Percentiles rank a stretch among this genome's conserved stretches.
These are phyloP conservation scores for Thalassiosira sp. DNA, from an alignment of 352 stramenopile genomes.

Conservation along the genomic window DNA sequence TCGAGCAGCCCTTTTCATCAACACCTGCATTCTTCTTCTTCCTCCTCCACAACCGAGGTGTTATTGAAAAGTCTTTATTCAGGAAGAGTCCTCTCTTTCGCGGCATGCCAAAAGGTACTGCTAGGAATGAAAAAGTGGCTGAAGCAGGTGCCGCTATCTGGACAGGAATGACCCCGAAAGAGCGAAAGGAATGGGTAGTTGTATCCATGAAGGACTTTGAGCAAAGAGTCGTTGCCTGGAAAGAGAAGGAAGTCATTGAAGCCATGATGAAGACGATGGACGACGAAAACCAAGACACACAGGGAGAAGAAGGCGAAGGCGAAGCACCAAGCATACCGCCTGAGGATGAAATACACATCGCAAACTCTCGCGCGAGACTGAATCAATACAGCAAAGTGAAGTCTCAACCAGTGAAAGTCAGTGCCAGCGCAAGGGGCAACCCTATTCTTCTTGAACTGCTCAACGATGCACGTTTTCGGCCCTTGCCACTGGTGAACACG, in stretches of 20 bases:
- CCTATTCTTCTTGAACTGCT: conserved; percentile 70
- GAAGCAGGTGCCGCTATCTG: conserved; percentile 72
- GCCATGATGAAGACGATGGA: conserved; percentile 62
- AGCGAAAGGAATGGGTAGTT: conserved; percentile 64
- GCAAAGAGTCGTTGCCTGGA: conserved; percentile 73
- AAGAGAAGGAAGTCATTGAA: conserved; percentile 77
- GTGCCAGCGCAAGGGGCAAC: conserved; percentile 45
- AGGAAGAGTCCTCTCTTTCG: conserved; percentile 66
- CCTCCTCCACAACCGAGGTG: conserved; percentile 64
- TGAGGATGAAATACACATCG: conserved; percentile 59
- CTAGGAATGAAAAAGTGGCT: conserved; percentile 74
- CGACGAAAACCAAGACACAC: conserved; percentile 24
- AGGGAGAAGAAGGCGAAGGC: conserved; percentile 3
- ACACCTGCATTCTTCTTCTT: conserved; percentile 79
- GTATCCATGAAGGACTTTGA: conserved; percentile 79
- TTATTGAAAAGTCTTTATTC: conserved; percentile 69
- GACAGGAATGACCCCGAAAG: conserved; percentile 48
- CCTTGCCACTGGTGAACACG: conserved; percentile 63
- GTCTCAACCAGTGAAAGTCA: conserved; percentile 11
- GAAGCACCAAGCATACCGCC: conserved; percentile 18
- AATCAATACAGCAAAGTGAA: conserved; percentile 41
- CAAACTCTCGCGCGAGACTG: conserved; percentile 52
- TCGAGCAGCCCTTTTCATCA: conserved; percentile 49
- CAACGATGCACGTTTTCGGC: conserved; percentile 75
- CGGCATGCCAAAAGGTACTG: conserved; percentile 56